phyloP scores from a whole-genome alignment of 108 stramenopile species.

The Nitzschia sp. region DNA sequence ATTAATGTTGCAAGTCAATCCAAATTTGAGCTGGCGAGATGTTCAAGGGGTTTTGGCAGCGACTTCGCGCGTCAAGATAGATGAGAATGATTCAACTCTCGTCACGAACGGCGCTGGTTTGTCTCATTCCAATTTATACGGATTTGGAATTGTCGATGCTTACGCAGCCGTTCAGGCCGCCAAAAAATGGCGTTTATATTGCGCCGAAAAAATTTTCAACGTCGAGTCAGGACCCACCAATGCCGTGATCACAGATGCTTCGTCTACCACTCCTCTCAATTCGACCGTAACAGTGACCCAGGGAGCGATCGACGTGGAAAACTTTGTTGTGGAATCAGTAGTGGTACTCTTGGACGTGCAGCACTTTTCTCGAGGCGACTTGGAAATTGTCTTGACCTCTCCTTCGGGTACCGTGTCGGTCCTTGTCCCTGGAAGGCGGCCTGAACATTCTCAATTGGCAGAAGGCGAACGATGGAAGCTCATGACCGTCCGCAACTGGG shows the following conservation, averaged over 20 bases:
- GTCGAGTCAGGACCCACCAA: slow-evolving; percentile 17
- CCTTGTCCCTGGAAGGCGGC: slow-evolving; percentile 30
- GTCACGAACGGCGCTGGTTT: slow-evolving; percentile 39
- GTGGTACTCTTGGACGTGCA: slow-evolving; percentile 33
- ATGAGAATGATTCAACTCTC: slow-evolving; percentile 10
- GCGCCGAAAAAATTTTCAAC: slow-evolving; percentile 20
- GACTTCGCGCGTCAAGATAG: slow-evolving; percentile 10
- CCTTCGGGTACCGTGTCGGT: slow-evolving; percentile 40
- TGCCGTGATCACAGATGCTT: slow-evolving; percentile 1
- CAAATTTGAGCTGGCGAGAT: slow-evolving; percentile 51
- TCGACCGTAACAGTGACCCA: neutral
- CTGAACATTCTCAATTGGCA: slow-evolving; percentile 10
- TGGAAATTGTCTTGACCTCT: slow-evolving; percentile 35
- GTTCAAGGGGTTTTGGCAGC: slow-evolving; percentile 53
- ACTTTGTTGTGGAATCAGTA: slow-evolving; percentile 40
- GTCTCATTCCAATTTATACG: slow-evolving; percentile 46
- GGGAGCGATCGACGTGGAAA: neutral
- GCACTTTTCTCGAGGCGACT: slow-evolving; percentile 41
- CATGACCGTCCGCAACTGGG: slow-evolving; percentile 47
- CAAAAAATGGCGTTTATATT: slow-evolving; percentile 23
- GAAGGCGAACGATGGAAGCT: slow-evolving; percentile 41
- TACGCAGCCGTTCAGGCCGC: slow-evolving; percentile 35
- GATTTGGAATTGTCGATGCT: slow-evolving; percentile 58
- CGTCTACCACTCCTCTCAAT: neutral
- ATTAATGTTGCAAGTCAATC: slow-evolving; percentile 47